These are phyloP conservation scores for Allomyces javanicus DNA, from an alignment of 192 early-diverging fungal genomes.

Conservation along the genomic window DNA sequence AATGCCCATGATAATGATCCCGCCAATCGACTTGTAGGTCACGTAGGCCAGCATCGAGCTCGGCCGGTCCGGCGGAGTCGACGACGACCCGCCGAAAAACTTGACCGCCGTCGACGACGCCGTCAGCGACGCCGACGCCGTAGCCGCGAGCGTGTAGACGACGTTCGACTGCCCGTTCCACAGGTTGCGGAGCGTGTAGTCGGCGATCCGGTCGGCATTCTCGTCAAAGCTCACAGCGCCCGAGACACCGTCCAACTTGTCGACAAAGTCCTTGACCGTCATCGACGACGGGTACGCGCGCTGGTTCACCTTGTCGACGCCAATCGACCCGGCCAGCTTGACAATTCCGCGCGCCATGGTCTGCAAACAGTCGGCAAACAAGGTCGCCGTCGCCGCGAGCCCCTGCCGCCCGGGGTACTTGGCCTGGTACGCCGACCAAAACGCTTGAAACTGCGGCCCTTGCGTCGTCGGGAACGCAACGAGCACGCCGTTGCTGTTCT, in stretches of 20 bases:
- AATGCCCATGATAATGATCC: neutral
- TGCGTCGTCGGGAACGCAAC: neutral
- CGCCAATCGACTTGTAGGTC: neutral
- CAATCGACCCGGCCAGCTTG: neutral
- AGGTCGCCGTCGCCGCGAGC: neutral
- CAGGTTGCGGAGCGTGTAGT: neutral
- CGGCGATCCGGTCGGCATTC: neutral
- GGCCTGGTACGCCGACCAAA: neutral
- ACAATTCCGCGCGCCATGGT: neutral
- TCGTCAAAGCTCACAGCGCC: neutral
- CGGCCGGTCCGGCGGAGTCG: neutral
- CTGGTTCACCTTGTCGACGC: neutral
- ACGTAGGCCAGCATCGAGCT: neutral
- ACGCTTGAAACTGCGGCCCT: neutral
- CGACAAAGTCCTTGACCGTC: neutral
- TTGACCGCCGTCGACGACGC: neutral
- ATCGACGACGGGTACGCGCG: neutral
- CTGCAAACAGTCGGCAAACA: neutral
- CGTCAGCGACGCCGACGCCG: neutral
- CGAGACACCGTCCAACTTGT: neutral
- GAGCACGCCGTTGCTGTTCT: neutral
- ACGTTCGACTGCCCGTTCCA: neutral
- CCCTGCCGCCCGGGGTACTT: neutral
- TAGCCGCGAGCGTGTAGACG: too few relatives aligned
- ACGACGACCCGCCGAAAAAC: neutral